Evolutionary conservation across 106 monocot genomes (phyloP), one percentile per base, ranked within the genome.

Genomic region (Cymbidium sinense): DNA sequence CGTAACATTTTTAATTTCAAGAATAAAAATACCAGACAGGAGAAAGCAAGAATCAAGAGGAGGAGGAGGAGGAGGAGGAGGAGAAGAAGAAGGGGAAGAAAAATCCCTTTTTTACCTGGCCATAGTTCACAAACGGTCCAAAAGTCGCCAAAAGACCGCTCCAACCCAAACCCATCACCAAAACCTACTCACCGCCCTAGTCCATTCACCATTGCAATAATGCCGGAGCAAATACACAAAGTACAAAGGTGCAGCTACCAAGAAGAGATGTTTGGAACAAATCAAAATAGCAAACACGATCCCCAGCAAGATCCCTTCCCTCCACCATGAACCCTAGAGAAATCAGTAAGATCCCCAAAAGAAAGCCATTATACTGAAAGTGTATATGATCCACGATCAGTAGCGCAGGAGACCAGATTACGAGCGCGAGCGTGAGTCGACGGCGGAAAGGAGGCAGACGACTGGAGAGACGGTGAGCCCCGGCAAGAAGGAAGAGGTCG

Each of bases 291-390:
- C 87, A 65, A 99, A 99, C 20, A 71, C 84, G 29, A 92, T 1
- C 12, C 94, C 91, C 90, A 9, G 79, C 75, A 73, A 92, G 80
- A 94, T 95, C 90, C 81, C 78, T 79, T 47, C 92, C 94, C 73
- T 92, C 84, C 36, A 50, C 79, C 52, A 99, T 51, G 2, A 89
- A 80, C 15, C 75, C 78, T 13, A 99, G 81, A 28, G 98, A 99
- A 6, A 89, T 39, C 37, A 92, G 75, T 58, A 95, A 76, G 28
- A 94, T 78, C 25, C 98, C 94, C 2, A 99, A 75, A 6, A 99
- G 73, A 58, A 82, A 87, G 4, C 98, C 92, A 36, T 99, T 99
- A 71, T 99, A 99, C 87, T 99, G 94, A 76, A 99, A 99, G 80
- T 94, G 98, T 15, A 99, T 77, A 75, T 99, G 94, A 75, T 99